Evolutionary conservation across 1,284 basidiomycete genomes (phyloP), one percentile per base, ranked within the genome.

Genomic region (Puccinia sorghi): DNA sequence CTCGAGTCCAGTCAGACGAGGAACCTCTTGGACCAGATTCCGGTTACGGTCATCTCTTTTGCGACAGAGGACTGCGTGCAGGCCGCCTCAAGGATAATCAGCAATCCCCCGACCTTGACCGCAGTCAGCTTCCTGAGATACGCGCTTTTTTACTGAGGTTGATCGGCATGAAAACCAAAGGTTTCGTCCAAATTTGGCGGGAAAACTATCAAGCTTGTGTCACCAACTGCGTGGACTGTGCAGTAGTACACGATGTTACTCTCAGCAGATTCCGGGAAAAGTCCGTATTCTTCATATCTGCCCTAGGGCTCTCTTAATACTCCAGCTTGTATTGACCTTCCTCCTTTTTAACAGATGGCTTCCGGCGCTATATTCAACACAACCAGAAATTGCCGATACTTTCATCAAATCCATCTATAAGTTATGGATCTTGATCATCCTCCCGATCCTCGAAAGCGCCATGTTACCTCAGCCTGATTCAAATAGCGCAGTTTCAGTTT

Each of bases 1-100:
- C 25, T 56, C 77, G 69, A n/a, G 37, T 79, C 0, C 25, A 64
- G 13, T 64, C 69, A 25, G 69, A 79, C 48, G 25, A 48, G 6
- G 70, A 2, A 52, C 77, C 77, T 7, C 61, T 79, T 37, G 70
- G 57, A 17, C 70, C 56, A 3, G 39, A 72, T 64, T 41, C 69
- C 32, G 70, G 77, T 22, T 57, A 72, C 54, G 69, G 70, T 46
- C 77, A 79, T 48, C 50, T 79, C 7, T 79, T 71, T 52, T 79
- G 77, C 52, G 46, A 70, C n/a, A 72, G 66, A 64, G 77, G 77
- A n/a, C n/a, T 79, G 25, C 77, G 69, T 48, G 32, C 61, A 39
- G 70, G 59, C n/a, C 43, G 43, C 43, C 22, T 72, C 3, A 50
- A 72, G 22, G 48, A 63, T 41, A 37, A 22, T 20, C n/a, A 25